phyloP scores from a whole-genome alignment of 345 rosid genomes.

The Cochlearia excelsa region DNA sequence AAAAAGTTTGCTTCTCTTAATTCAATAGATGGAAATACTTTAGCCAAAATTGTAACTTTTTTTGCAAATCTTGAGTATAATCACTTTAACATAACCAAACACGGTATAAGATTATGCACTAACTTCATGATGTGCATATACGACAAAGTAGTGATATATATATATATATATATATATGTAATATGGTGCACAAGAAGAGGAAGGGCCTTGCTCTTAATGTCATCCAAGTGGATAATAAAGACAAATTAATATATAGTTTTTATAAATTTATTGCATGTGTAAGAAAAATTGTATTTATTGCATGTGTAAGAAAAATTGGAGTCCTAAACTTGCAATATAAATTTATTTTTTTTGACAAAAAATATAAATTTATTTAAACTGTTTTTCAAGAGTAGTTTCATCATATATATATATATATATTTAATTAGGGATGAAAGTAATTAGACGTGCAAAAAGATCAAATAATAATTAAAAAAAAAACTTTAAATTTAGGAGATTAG shows the following conservation, averaged over 20 bases:
- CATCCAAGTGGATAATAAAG: conserved; percentile 31
- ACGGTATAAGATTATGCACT: conserved; percentile 22
- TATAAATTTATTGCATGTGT: too few species aligned
- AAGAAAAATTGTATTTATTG: too few species aligned
- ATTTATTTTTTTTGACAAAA: too few species aligned
- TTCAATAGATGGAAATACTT: conserved; percentile 4
- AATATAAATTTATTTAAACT: too few species aligned
- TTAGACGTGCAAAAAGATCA: too few species aligned
- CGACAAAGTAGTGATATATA: conserved; percentile 31
- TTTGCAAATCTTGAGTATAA: too few species aligned
- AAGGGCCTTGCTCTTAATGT: conserved; percentile 31
- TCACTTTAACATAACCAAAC: too few species aligned
- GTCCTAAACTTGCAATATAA: too few species aligned
- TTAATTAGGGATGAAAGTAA: background rate
- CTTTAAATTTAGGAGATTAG: conserved; percentile 8
- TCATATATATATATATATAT: too few species aligned
- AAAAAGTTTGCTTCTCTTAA: conserved; percentile 1
- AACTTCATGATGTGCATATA: conserved; percentile 32
- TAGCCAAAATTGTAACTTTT: background rate
- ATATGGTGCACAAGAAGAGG: conserved; percentile 23
- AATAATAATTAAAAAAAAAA: too few species aligned
- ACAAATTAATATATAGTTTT: background rate
- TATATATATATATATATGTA: background rate
- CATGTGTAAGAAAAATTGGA: too few species aligned
- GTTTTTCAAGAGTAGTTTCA: too few species aligned